Evolutionary conservation across 805 yeast species (phyloP), one percentile per base, ranked within the genome.

Genomic region (Hanseniaspora meyeri): DNA sequence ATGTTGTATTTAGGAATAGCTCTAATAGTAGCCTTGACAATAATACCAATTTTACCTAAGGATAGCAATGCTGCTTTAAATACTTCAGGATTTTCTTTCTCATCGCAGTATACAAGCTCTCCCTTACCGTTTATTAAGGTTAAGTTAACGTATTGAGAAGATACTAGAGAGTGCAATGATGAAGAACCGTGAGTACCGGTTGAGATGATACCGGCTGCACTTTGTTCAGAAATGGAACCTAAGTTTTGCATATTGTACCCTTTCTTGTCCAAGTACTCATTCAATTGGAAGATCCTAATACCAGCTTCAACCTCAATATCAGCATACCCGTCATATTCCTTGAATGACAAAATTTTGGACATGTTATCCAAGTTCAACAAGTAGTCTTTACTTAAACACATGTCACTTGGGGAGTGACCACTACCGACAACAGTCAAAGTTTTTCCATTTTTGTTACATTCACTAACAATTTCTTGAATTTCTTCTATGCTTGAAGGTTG

Each of bases 141-240:
- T 58, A 91, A 68, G 60, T 82, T 79, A 2, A 91, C 97, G 60
- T 87, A 77, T 68, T 89, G 96, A 63, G 88, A 91, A 9, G 93
- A 80, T 1, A 91, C 85, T 39, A 90, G 74, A 0, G 97, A 97
- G 64, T 93, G 97, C 67, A 77, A 87, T 43, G 91, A 95, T 10
- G 95, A 83, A 0, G 97, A 85, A 8, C 98, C 98, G 66, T 91
- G 98, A 0, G 97, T 89, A 32, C 97, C 97, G 0, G 97, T 91
- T 1, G 95, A 85, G 47, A 93, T 88, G 61, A 90, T 81, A n/a
- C 98, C 98, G 3, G 95, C 97, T 29, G 89, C 75, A 16, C 95
- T 85, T 67, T 91, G 97, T 60, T 88, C 96, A 43, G 93, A 81
- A 55, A 91, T 91, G 1, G 97, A 89, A 1, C 97, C 97, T 63